A percentile compares a stretch with the other conserved stretches of the same genome.
Evolutionary conservation across 331 rosid species (phyloP).

Genomic region (Malus hybrid): DNA sequence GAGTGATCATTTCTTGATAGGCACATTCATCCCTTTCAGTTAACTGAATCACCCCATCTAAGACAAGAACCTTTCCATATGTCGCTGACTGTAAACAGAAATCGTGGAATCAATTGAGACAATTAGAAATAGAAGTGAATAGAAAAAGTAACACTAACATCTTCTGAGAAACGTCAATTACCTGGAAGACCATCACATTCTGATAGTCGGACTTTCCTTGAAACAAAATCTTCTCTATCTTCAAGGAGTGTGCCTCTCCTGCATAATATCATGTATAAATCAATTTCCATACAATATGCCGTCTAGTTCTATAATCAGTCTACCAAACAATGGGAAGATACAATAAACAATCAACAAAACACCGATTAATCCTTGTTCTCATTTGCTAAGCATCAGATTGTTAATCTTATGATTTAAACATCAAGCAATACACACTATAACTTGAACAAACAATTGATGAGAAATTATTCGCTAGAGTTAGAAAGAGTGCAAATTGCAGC

Average conservation of each 20-base stretch:
- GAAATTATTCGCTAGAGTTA: neutral
- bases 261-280: slow-evolving; percentile 2
- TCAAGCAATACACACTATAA: neutral
- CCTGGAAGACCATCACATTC: slow-evolving; percentile 95
- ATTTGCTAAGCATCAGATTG: neutral
- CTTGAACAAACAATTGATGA: neutral
- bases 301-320: neutral
- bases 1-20: slow-evolving; percentile 97
- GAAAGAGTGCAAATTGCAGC: neutral
- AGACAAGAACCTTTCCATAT: slow-evolving; percentile 88
- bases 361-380: neutral
- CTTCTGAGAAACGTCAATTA: slow-evolving; percentile 9
- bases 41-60: slow-evolving; percentile 98
- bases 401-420: neutral
- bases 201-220: slow-evolving; percentile 92
- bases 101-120: neutral
- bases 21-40: slow-evolving; percentile 99
- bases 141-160: neutral
- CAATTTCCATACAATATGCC: neutral
- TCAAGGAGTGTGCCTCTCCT: slow-evolving; percentile 99
- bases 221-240: slow-evolving; percentile 79
- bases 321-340: neutral
- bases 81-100: slow-evolving; percentile 64
- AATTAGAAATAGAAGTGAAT: neutral
- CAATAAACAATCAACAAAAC: neutral